Evolutionary conservation across 2,329 filamentous ascomycete species (phyloP).

Genomic region (Curvularia verruculosa): DNA sequence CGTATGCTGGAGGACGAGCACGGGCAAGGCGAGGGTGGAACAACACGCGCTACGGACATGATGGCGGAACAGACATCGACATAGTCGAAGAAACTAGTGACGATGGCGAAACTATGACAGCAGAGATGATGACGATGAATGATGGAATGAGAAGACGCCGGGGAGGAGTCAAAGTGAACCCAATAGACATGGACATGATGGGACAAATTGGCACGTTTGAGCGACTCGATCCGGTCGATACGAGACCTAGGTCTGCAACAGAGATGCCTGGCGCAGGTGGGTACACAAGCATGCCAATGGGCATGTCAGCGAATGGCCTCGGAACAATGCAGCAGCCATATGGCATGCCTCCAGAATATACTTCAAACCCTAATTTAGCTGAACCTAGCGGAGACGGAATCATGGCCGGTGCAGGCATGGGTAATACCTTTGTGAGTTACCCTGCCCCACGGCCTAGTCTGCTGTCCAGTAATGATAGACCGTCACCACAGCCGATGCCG

Average conservation of each 20-base stretch:
- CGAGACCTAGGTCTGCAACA: slow-evolving; percentile 9
- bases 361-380: slow-evolving; percentile 12
- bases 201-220: background rate
- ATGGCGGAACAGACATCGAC: slow-evolving; percentile 2
- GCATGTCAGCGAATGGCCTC: background rate
- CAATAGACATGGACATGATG: slow-evolving; percentile 1
- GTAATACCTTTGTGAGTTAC: slow-evolving; percentile 9
- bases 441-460: slow-evolving; percentile 3
- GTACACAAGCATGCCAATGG: background rate
- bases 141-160: slow-evolving; percentile 1
- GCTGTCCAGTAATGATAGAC: slow-evolving; percentile 1
- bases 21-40: background rate
- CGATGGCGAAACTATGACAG: slow-evolving; percentile 6
- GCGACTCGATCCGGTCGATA: background rate
- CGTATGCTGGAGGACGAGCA: background rate
- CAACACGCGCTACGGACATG: background rate
- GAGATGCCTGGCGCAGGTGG: slow-evolving; percentile 4
- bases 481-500: background rate
- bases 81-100: slow-evolving; percentile 6
- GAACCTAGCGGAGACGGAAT: background rate
- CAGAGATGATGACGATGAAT: background rate
- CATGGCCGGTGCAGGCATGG: background rate
- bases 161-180: background rate
- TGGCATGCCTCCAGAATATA: slow-evolving; percentile 17
- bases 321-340: slow-evolving; percentile 3